Conservation (phyloP, 169 alveolate genomes). For the Cryptosporidium baileyi region DNA sequence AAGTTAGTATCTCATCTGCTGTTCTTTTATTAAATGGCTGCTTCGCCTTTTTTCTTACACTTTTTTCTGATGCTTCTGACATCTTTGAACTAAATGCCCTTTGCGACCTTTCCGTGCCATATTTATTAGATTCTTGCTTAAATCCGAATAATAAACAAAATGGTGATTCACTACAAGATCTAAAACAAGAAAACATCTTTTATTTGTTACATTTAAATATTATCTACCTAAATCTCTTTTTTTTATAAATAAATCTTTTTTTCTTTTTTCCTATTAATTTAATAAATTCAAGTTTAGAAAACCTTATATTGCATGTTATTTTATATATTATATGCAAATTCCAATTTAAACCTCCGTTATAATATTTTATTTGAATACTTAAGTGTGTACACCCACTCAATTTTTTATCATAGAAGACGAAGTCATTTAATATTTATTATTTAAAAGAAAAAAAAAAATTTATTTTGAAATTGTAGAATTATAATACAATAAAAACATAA, state of each 20-base stretch:
- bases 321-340: no score
- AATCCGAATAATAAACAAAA: conserved; percentile 55
- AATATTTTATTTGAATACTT: no score
- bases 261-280: background rate
- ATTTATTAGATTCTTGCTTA: conserved; percentile 28
- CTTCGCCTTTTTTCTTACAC: background rate
- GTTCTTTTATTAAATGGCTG: conserved; percentile 78
- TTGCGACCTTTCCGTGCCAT: conserved; percentile 52
- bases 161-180: conserved; percentile 69
- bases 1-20: conserved; percentile 85
- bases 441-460: no score
- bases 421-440: no score
- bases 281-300: no score
- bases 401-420: no score
- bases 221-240: background rate
- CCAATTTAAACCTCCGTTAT: no score
- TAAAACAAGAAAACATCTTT: conserved; percentile 55
- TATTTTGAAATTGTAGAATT: no score
- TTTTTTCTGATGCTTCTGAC: conserved; percentile 19
- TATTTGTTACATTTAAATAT: background rate
- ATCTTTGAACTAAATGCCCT: conserved; percentile 59
- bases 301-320: no score
- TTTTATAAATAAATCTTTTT: background rate
- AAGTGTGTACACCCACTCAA: no score
- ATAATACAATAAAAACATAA: no score